These are phyloP conservation scores for Chaetothyriales sp. DNA, from an alignment of 2,329 filamentous ascomycete species.

Conservation along the genomic window DNA sequence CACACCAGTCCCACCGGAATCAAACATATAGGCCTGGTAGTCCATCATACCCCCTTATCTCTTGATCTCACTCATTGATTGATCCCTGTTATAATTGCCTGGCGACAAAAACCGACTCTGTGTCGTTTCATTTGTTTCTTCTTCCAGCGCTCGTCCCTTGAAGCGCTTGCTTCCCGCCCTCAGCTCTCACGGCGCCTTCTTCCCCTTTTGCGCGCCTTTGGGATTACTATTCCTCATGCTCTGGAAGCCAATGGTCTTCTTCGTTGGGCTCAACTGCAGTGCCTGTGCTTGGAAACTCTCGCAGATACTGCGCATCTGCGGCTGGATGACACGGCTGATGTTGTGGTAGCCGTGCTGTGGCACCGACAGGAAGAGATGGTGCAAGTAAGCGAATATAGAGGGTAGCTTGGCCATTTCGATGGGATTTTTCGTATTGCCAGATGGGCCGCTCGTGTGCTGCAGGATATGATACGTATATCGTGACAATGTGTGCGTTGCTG, in stretches of 20 bases:
- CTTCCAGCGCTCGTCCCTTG: background rate
- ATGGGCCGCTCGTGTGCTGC: background rate
- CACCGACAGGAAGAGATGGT: slow-evolving; percentile 15
- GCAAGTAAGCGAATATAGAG: slow-evolving; percentile 6
- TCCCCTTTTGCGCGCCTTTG: background rate
- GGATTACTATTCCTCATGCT: background rate
- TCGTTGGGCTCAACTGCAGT: background rate
- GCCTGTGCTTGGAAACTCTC: slow-evolving; percentile 8
- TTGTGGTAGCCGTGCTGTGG: slow-evolving; percentile 18
- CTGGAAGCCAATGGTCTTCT: background rate
- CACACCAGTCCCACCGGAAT: too few species aligned
- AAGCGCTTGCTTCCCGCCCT: background rate
- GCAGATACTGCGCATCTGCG: slow-evolving; percentile 15
- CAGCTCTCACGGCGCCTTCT: background rate
- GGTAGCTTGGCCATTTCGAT: background rate
- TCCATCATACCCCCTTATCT: background rate
- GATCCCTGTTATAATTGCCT: too few species aligned
- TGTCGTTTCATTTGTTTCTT: background rate
- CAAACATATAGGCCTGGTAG: background rate
- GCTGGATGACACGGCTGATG: slow-evolving; percentile 17
- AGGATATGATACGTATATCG: too few species aligned
- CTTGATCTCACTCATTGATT: background rate
- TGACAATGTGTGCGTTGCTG: background rate
- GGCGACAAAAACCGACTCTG: too few species aligned
- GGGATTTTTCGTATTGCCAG: background rate